Evolutionary conservation across 2,329 filamentous ascomycete species (phyloP), one percentile per base, ranked within the genome.

Genomic region (Sporothrix pseudoabietina): DNA sequence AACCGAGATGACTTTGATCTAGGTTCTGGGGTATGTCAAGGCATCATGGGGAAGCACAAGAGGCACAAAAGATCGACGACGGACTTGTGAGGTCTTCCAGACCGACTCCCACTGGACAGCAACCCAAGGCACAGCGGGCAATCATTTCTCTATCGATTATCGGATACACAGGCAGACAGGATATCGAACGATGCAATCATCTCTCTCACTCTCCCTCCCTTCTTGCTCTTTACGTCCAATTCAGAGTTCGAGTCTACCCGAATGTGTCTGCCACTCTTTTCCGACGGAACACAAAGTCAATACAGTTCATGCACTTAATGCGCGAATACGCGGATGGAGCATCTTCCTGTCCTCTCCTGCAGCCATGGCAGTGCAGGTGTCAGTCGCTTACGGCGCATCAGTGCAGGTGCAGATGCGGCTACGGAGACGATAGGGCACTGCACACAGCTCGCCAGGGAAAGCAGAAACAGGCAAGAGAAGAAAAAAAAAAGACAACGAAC

Each of bases 1-100:
- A 59, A 54, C 69, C 54, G 69, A 71, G 39, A 71, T 59, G 22
- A 35, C 61, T 26, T 39, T 47, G 39, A 47, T 44, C 39, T 19
- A 66, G 44, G 44, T 49, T 49, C 44, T 49, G 44, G 44, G 32
- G 57, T 61, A 41, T 61, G 54, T 57, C 7, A 39, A 61, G 61
- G 30, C 61, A 66, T 30, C 26, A 39, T 66, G 61, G 39, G 61
- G 61, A 8, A 66, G 26, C 39, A 66, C 61, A 66, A n/a, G 32
- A 32, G 8, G 35, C 61, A 66, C 39, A 30, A 26, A 66, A 22
- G 19, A 47, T 66, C 39, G n/a, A 44, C 61, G 39, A 3, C n/a
- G 30, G 6, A 22, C 39, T 12, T 22, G n/a, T 47, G 61, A 5
- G 39, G 35, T 6, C n/a, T n/a, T 10, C 35, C 61, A n/a, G 61